Percentiles rank a stretch among this genome's conserved stretches.
Evolutionary conservation across 768 basidiomycete species (phyloP).

Genomic region (Fomitopsis pulvina): DNA sequence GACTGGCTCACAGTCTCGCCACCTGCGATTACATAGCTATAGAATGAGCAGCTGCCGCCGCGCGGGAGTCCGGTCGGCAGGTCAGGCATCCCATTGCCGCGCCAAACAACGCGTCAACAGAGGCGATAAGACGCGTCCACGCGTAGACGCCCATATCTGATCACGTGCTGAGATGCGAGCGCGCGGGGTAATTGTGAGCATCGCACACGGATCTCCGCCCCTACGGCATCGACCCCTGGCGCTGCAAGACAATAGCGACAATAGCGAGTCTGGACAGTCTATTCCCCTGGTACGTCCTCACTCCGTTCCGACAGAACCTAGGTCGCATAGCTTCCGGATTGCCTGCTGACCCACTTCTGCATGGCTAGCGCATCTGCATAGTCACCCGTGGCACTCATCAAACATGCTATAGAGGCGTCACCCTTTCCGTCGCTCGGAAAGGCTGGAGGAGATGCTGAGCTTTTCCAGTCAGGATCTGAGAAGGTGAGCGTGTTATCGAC

Average conservation of each 20-base stretch:
- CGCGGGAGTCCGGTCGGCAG: not conserved
- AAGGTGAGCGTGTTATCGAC: not conserved
- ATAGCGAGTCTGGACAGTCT: not conserved
- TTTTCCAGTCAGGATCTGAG: not conserved
- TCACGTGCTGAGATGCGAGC: conserved; percentile 9
- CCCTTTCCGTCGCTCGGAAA: not conserved
- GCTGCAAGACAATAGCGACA: conserved; percentile 3
- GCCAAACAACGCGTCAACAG: conserved; percentile 6
- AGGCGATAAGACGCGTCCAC: not conserved
- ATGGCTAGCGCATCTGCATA: no score
- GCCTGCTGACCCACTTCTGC: not conserved
- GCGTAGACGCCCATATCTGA: conserved; percentile 4
- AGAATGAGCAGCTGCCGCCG: not conserved
- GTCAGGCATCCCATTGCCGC: not conserved
- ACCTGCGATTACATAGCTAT: not conserved
- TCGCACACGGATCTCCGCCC: not conserved
- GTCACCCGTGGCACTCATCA: not conserved
- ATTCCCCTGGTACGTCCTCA: not conserved
- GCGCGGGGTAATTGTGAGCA: conserved; percentile 6
- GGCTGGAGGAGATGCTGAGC: not conserved
- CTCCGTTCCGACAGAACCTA: not conserved
- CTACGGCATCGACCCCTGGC: not conserved
- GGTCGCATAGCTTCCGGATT: not conserved
- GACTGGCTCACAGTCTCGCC: not conserved
- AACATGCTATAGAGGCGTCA: not conserved